Conservation (phyloP, 2,329 filamentous ascomycete genomes). For the Elsinoe ampelina region DNA sequence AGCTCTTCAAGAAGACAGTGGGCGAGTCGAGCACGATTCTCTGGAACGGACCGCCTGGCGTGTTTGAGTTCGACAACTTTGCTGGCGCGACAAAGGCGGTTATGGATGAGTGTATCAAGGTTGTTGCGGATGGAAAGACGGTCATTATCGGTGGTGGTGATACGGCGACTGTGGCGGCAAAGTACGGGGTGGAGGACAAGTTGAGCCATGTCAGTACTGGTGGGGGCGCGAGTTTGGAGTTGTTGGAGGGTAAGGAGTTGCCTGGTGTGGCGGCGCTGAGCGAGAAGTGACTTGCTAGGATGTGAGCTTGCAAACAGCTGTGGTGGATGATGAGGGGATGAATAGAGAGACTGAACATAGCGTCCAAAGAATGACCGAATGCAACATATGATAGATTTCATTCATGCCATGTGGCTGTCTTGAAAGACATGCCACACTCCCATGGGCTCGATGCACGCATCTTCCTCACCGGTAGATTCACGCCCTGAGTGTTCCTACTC, state of each 20-base stretch:
- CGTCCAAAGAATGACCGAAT: background rate
- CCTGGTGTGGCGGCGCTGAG: constrained; percentile 78
- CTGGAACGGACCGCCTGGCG: constrained; percentile 96
- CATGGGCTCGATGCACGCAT: no score
- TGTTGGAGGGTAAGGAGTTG: constrained; percentile 95
- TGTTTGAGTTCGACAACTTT: constrained; percentile 96
- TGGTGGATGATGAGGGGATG: background rate
- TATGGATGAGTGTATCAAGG: constrained; percentile 77
- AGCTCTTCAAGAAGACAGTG: constrained; percentile 83
- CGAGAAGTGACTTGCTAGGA: constrained; percentile 14
- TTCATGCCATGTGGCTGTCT: no score
- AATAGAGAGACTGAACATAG: background rate
- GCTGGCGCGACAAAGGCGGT: constrained; percentile 85
- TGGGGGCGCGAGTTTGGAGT: constrained; percentile 87
- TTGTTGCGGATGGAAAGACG: constrained; percentile 75
- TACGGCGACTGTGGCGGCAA: constrained; percentile 93
- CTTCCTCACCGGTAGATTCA: no score
- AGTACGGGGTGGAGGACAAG: constrained; percentile 94
- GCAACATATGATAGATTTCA: background rate
- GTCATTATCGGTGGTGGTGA: constrained; percentile 98
- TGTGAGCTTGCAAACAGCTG: background rate
- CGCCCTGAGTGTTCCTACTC: no score
- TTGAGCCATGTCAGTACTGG: constrained; percentile 97
- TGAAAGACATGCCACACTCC: no score
- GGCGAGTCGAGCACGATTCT: constrained; percentile 87